Evolutionary conservation across 2,329 filamentous ascomycete species (phyloP).

Genomic region (Zopfia rhizophila): DNA sequence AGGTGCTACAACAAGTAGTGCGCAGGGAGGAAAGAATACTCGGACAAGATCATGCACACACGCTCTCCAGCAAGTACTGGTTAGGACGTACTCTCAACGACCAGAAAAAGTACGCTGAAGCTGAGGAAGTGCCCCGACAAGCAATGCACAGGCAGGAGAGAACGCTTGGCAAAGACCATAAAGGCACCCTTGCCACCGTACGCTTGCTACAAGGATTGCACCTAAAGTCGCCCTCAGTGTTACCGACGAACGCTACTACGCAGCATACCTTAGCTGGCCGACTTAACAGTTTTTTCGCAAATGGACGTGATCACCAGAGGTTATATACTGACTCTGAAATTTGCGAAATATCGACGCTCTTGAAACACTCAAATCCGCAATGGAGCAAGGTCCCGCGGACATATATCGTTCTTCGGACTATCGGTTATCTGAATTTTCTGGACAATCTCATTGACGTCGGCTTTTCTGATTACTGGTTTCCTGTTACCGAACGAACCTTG

Average conservation of each 20-base stretch:
- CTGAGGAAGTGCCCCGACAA: slow-evolving; percentile 4
- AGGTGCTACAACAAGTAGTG: neutral
- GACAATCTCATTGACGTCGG: slow-evolving; percentile 32
- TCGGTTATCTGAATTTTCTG: slow-evolving; percentile 32
- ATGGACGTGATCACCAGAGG: too few species aligned
- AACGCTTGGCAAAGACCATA: slow-evolving; percentile 5
- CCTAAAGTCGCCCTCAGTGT: too few species aligned
- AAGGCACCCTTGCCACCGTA: slow-evolving; percentile 4
- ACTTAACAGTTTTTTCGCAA: too few species aligned
- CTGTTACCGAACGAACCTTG: slow-evolving; percentile 28
- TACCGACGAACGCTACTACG: too few species aligned
- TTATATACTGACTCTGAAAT: slow-evolving; percentile 18
- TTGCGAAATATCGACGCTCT: slow-evolving; percentile 18
- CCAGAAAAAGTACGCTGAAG: slow-evolving; percentile 11
- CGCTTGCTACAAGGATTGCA: too few species aligned
- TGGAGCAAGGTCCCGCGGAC: slow-evolving; percentile 34
- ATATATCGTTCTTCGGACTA: slow-evolving; percentile 39
- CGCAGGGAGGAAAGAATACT: neutral
- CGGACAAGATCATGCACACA: neutral
- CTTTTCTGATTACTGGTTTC: slow-evolving; percentile 39
- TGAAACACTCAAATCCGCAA: slow-evolving; percentile 10
- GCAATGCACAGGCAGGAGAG: neutral
- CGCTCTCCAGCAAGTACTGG: neutral
- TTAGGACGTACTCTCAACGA: neutral
- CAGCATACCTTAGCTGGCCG: too few species aligned